Evolutionary conservation across 2,329 filamentous ascomycete species (phyloP).

Genomic region (Cytospora mali): DNA sequence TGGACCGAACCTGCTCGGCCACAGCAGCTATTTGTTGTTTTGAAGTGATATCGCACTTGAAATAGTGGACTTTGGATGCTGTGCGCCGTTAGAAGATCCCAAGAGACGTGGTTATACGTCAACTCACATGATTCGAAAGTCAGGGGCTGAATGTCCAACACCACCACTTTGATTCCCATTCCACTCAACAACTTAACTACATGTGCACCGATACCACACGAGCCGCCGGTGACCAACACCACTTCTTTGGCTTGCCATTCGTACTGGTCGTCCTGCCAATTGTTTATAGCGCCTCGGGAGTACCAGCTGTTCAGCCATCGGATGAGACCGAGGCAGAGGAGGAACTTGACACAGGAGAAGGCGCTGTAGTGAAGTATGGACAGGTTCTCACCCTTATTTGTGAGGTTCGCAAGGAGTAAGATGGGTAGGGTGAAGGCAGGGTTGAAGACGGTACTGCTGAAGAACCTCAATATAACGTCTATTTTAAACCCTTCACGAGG

Average conservation of each 20-base stretch:
- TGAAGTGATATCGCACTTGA: conserved; percentile 70
- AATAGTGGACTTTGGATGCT: conserved; percentile 63
- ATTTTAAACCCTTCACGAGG: conserved; percentile 61
- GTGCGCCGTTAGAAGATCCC: conserved; percentile 31
- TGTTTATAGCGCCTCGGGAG: conserved; percentile 52
- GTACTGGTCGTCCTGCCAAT: conserved; percentile 57
- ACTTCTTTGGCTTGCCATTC: conserved; percentile 69
- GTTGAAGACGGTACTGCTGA: conserved; percentile 65
- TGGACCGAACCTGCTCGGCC: conserved; percentile 54
- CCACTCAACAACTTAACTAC: conserved; percentile 68
- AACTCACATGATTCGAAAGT: conserved; percentile 54
- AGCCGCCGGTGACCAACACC: conserved; percentile 74
- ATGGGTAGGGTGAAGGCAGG: conserved; percentile 66
- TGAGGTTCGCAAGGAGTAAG: conserved; percentile 64
- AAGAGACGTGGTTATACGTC: background rate
- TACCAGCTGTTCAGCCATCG: conserved; percentile 53
- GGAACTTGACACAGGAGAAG: conserved; percentile 54
- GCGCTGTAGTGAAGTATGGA: conserved; percentile 54
- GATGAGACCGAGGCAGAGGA: conserved; percentile 56
- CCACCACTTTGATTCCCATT: conserved; percentile 66
- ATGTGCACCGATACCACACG: conserved; percentile 70
- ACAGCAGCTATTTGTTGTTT: conserved; percentile 53
- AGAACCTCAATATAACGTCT: conserved; percentile 60
- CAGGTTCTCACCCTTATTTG: conserved; percentile 60
- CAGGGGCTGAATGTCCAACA: conserved; percentile 69